Percentiles rank a stretch among this genome's conserved stretches.
Evolutionary conservation across 768 basidiomycete species (phyloP).

Genomic region (Boletus barrowsii): DNA sequence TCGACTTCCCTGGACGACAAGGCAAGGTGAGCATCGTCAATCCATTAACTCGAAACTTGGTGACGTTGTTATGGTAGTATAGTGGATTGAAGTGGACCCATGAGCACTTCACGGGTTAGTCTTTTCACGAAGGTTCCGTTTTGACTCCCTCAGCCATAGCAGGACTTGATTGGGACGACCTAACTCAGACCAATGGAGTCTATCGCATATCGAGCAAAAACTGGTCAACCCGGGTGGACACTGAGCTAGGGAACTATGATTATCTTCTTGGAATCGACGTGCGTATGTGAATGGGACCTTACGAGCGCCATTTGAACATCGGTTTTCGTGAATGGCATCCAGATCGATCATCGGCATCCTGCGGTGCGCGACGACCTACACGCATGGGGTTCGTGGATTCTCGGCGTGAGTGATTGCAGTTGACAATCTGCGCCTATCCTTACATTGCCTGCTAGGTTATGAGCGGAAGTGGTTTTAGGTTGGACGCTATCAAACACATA

Average conservation of each 20-base stretch:
- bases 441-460: constrained; percentile 48
- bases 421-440: neutral
- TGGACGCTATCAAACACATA: constrained; percentile 92
- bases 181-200: constrained; percentile 57
- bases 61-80: constrained; percentile 44
- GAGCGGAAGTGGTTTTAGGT: constrained; percentile 69
- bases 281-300: constrained; percentile 18
- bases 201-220: constrained; percentile 67
- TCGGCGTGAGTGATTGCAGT: constrained; percentile 41
- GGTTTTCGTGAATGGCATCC: constrained; percentile 8
- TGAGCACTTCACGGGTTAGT: constrained; percentile 73
- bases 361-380: constrained; percentile 72
- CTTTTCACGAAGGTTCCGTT: neutral
- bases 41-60: constrained; percentile 1
- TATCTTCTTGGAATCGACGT: constrained; percentile 77
- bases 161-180: constrained; percentile 86
- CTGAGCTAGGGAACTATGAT: constrained; percentile 86
- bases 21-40: constrained; percentile 50
- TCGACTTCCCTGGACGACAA: constrained; percentile 75
- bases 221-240: constrained; percentile 81
- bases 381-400: constrained; percentile 77
- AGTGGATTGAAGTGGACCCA: constrained; percentile 70
- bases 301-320: neutral
- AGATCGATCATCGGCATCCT: constrained; percentile 86
- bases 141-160: constrained; percentile 1